Conservation (phyloP, 2,329 filamentous ascomycete genomes). For the Aspergillus jensenii region DNA sequence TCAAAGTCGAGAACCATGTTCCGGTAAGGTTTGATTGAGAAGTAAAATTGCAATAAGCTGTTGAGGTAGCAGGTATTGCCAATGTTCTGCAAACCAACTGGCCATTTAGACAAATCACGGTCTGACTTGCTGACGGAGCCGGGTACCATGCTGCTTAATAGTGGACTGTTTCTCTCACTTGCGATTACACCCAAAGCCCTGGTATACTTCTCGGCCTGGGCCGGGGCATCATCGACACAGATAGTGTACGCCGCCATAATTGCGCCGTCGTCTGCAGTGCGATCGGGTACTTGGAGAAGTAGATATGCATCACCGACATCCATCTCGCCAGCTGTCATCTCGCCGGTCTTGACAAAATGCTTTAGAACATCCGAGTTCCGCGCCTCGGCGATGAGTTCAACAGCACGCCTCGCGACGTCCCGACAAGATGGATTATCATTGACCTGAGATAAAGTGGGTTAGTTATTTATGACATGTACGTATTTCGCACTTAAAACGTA, state of each 20-base stretch:
- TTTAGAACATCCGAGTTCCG: constrained; percentile 57
- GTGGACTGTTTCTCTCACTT: constrained; percentile 40
- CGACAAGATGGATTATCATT: constrained; percentile 52
- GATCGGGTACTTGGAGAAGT: constrained; percentile 53
- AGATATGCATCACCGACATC: constrained; percentile 55
- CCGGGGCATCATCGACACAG: constrained; percentile 47
- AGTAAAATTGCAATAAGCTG: constrained; percentile 92
- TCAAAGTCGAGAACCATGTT: constrained; percentile 78
- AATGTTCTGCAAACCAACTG: constrained; percentile 87
- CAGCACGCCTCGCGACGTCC: constrained; percentile 54
- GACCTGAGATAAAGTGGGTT: constrained; percentile 35
- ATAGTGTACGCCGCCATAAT: constrained; percentile 51
- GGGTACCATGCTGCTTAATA: constrained; percentile 36
- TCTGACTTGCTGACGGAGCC: constrained; percentile 30
- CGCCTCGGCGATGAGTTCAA: constrained; percentile 58
- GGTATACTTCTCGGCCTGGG: constrained; percentile 46
- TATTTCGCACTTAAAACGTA: constrained; percentile 26
- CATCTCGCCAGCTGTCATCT: constrained; percentile 53
- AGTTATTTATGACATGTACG: not conserved
- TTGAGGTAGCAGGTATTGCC: constrained; percentile 98
- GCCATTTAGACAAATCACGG: constrained; percentile 55
- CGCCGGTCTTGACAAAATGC: constrained; percentile 54
- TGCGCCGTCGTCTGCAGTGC: constrained; percentile 51
- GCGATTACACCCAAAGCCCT: constrained; percentile 51
- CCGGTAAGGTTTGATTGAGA: constrained; percentile 78